Conservation (phyloP, 1,284 basidiomycete genomes). For the Porodaedalea pini region DNA sequence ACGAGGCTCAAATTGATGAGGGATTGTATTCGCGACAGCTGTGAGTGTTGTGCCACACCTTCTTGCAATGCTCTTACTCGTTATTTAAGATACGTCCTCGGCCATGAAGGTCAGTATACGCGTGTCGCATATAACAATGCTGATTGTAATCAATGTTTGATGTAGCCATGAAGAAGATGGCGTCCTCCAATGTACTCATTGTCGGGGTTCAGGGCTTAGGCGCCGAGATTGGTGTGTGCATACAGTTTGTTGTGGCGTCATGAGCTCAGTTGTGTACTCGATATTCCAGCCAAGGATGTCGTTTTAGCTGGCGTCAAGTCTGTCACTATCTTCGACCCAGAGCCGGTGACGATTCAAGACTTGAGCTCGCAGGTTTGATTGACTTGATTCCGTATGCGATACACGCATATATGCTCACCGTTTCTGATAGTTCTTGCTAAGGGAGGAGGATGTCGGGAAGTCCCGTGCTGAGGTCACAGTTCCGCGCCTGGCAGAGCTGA, state of each 20-base stretch:
- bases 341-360: constrained; percentile 83
- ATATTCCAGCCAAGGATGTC: constrained; percentile 86
- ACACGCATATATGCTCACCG: constrained; percentile 10
- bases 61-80: constrained; percentile 25
- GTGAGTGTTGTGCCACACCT: constrained; percentile 48
- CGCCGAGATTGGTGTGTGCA: constrained; percentile 83
- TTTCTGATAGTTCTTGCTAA: constrained; percentile 82
- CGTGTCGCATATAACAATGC: background rate
- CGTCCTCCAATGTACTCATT: constrained; percentile 91
- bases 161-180: constrained; percentile 99
- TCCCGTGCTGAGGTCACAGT: constrained; percentile 84
- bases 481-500: constrained; percentile 91
- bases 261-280: background rate
- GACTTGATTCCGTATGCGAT: background rate
- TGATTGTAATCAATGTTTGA: constrained; percentile 9
- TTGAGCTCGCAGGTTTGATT: constrained; percentile 82
- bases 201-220: constrained; percentile 93
- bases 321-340: constrained; percentile 94
- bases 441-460: constrained; percentile 84
- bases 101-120: constrained; percentile 78
- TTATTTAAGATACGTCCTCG: constrained; percentile 80
- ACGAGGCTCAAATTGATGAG: constrained; percentile 83
- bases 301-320: constrained; percentile 97
- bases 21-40: constrained; percentile 94
- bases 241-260: constrained; percentile 10